Evolutionary conservation across 257 asterid species (phyloP).

Genomic region (Plantago major): DNA sequence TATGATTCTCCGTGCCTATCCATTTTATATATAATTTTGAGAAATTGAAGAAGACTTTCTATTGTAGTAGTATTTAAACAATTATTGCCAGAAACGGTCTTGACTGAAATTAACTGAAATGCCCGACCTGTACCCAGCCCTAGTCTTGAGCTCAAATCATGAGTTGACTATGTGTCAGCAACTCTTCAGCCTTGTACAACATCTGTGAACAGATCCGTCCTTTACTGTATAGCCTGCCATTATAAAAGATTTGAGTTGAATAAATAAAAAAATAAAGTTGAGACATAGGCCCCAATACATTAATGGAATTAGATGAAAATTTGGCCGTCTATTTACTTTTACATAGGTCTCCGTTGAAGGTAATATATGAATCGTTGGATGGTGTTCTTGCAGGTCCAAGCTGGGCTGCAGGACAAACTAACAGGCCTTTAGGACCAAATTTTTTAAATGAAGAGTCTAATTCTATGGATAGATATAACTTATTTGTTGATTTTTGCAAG

Average conservation of each 20-base stretch:
- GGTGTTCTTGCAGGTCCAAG: slow-evolving; percentile 41
- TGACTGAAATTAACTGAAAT: not conserved
- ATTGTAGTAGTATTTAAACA: not conserved
- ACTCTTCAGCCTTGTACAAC: not conserved
- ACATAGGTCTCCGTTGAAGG: not conserved
- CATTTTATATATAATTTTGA: not conserved
- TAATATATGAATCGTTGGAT: not conserved
- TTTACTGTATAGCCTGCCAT: not conserved
- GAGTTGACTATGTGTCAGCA: not conserved
- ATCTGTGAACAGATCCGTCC: not conserved
- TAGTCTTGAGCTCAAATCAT: not conserved
- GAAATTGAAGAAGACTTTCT: slow-evolving; percentile 6
- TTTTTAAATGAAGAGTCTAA: slow-evolving; percentile 20
- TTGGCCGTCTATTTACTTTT: not conserved
- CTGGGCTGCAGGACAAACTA: slow-evolving; percentile 18
- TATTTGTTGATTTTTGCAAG: slow-evolving; percentile 56
- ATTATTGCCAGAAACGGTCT: not conserved
- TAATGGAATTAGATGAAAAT: not conserved
- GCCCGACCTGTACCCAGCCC: not conserved
- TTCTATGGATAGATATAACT: slow-evolving; percentile 39
- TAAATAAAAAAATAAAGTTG: not conserved
- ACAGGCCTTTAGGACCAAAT: slow-evolving; percentile 21
- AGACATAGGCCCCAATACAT: not conserved
- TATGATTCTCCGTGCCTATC: slow-evolving; percentile 8
- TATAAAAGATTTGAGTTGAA: not conserved